Base-by-base conservation (phyloP, 2,329 filamentous ascomycete genomes). In the Echinosphaeria canescens region DNA sequence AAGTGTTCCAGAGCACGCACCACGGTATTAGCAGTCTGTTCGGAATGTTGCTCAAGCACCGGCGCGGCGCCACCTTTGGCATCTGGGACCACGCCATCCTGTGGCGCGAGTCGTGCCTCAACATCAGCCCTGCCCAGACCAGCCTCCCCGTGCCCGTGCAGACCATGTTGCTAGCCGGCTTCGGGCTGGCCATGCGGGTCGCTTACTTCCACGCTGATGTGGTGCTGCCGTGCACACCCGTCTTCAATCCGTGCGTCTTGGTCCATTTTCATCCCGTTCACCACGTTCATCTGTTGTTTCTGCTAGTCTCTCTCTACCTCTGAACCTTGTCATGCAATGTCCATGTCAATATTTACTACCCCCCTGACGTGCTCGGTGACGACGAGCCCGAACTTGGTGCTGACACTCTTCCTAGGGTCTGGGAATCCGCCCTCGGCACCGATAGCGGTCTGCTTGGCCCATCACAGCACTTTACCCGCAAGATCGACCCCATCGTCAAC, bases 401-500 rank as follows among this genome's bases (percentile, higher is more conserved):
- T 63, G 27, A 69, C 69, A 38, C 15, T 26, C 5, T n/a, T n/a
- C n/a, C n/a, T n/a, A n/a, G n/a, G n/a, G 59, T 53, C 18, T 67
- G 62, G 62, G 62, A 67, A 36, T 50, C 57, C 3, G 62, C 66
- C 35, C 56, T 66, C 16, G 62, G 62, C 13, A 63, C 57, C 5
- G 51, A 52, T 27, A 51, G 61, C 35, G 59, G 60, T 19, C 46
- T 48, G 3, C 48, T 63, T 15, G 52, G 54, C 13, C 59, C 62
- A 33, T 54, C 55, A 32, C 60, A 61, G 31, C 46, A 50, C 9
- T 67, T 65, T 45, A 45, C 47, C 10, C 52, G 62, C 26, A 66
- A 66, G 38, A 56, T 73, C 23, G 65, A 71, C 33, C 66, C 67
- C 2, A 63, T 73, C 19, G 64, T 71, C 34, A 73, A 73, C 37